These are phyloP conservation scores for Zymoseptoria passerinii DNA, from an alignment of 2,329 filamentous ascomycete genomes.

Conservation along the genomic window DNA sequence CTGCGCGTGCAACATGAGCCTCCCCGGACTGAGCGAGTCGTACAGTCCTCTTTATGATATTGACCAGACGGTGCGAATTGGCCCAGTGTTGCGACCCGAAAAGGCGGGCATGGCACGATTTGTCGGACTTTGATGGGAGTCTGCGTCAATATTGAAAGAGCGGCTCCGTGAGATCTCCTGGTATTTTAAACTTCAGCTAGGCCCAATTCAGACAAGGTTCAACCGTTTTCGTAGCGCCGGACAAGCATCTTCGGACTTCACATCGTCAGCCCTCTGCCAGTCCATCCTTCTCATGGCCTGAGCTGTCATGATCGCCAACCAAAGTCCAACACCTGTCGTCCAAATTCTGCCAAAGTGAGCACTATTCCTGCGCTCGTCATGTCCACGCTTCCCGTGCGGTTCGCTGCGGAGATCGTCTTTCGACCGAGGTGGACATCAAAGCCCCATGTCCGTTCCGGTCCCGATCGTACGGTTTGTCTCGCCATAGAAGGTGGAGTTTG, in stretches of 20 bases:
- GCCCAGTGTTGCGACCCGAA: no score
- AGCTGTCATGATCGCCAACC: neutral
- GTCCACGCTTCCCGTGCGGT: neutral
- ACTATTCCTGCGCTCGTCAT: neutral
- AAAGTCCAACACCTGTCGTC: neutral
- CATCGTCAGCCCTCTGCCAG: neutral
- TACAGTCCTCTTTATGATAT: neutral
- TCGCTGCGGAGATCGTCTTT: neutral
- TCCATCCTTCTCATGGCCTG: neutral
- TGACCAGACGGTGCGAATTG: neutral
- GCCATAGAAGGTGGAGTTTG: neutral
- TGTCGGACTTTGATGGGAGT: neutral
- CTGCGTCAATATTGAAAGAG: neutral
- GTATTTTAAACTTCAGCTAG: neutral
- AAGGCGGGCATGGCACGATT: no score
- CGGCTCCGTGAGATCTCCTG: neutral
- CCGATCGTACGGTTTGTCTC: neutral
- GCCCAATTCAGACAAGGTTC: neutral
- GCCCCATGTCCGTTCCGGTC: neutral
- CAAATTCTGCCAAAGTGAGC: neutral
- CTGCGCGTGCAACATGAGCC: neutral
- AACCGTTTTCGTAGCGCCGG: neutral
- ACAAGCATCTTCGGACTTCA: neutral
- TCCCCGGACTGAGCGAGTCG: neutral
- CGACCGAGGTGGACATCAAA: neutral